These are phyloP conservation scores for Penicillium sp. DNA, from an alignment of 2,329 filamentous ascomycete species.

Conservation along the genomic window DNA sequence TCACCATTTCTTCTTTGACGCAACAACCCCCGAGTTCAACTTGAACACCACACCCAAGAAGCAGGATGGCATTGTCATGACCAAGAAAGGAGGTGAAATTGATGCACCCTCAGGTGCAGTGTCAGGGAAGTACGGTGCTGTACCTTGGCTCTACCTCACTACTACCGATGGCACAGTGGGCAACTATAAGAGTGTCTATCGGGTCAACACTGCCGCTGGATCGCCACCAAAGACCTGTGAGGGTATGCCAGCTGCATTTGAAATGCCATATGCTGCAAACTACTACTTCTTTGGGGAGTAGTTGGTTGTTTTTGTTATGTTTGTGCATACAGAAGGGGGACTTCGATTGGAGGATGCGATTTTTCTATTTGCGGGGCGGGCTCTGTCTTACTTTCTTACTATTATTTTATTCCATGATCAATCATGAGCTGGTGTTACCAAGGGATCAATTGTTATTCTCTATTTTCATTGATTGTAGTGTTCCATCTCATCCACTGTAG, in stretches of 20 bases:
- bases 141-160: slow-evolving; percentile 75
- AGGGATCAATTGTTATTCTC: neutral
- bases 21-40: slow-evolving; percentile 75
- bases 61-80: slow-evolving; percentile 57
- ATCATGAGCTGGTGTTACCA: neutral
- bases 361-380: slow-evolving; percentile 9
- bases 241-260: slow-evolving; percentile 62
- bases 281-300: slow-evolving; percentile 62
- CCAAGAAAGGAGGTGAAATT: slow-evolving; percentile 61
- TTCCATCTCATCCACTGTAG: neutral
- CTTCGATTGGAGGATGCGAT: slow-evolving; percentile 8
- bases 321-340: slow-evolving; percentile 18
- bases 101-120: slow-evolving; percentile 63
- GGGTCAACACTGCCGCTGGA: slow-evolving; percentile 81
- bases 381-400: slow-evolving; percentile 9
- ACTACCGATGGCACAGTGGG: slow-evolving; percentile 57
- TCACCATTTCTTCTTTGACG: slow-evolving; percentile 75
- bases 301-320: slow-evolving; percentile 2
- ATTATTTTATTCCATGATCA: neutral
- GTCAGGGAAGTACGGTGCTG: slow-evolving; percentile 64
- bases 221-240: slow-evolving; percentile 70
- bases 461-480: neutral
- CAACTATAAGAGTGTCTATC: slow-evolving; percentile 72
- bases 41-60: slow-evolving; percentile 58
- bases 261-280: slow-evolving; percentile 78